Percentiles rank a stretch among this genome's conserved stretches.
Conservation (phyloP, 1,284 basidiomycete species). For the Ganoderma lucidum region DNA sequence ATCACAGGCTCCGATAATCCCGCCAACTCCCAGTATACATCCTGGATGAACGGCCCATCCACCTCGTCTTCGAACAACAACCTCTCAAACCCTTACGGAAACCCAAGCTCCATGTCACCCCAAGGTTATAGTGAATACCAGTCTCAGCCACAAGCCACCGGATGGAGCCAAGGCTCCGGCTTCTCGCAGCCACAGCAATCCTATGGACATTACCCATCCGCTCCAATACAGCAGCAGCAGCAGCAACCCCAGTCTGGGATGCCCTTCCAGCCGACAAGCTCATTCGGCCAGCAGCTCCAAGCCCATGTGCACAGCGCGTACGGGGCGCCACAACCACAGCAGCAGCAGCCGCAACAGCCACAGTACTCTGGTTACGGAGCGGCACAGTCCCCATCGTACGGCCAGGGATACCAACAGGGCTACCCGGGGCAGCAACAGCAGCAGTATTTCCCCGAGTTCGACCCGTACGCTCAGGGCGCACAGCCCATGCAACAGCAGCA, state of each 20-base stretch:
- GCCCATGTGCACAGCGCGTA: conserved; percentile 37
- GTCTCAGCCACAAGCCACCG: conserved; percentile 32
- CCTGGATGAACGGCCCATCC: conserved; percentile 38
- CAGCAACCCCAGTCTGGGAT: conserved; percentile 38
- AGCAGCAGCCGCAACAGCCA: conserved; percentile 34
- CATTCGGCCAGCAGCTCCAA: conserved; percentile 45
- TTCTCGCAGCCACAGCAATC: conserved; percentile 35
- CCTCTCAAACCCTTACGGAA: conserved; percentile 29
- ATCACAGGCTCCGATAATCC: conserved; percentile 37
- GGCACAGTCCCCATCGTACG: conserved; percentile 32
- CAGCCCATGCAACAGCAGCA: conserved; percentile 12
- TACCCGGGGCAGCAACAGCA: conserved; percentile 38
- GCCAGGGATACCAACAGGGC: conserved; percentile 36
- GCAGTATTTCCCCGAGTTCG: conserved; percentile 45
- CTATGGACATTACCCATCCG: conserved; percentile 29
- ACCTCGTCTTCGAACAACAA: conserved; percentile 28
- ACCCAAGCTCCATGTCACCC: conserved; percentile 26
- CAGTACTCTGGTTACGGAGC: conserved; percentile 30
- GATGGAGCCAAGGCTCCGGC: conserved; percentile 32
- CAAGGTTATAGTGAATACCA: conserved; percentile 31
- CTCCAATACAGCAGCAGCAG: conserved; percentile 30
- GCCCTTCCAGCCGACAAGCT: conserved; percentile 44
- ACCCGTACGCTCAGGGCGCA: conserved; percentile 40
- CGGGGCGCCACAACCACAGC: conserved; percentile 32
- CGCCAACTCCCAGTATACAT: conserved; percentile 38